A percentile compares a stretch with the other conserved stretches of the same genome.
phyloP scores from a whole-genome alignment of 306 rosid genomes.

The Cucumis melo region DNA sequence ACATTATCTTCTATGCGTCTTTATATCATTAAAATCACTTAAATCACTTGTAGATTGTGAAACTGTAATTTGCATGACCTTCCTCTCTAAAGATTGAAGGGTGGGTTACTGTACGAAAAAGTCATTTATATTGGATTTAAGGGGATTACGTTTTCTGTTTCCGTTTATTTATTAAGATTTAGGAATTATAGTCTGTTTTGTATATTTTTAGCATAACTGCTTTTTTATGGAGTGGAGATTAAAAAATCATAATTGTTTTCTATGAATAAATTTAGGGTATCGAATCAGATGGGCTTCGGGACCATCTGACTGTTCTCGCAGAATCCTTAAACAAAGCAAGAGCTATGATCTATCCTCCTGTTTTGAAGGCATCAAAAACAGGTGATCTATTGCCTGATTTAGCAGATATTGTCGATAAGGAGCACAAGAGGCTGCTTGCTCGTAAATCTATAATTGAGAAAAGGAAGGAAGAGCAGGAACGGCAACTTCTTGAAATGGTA shows the following conservation, averaged over 20 bases:
- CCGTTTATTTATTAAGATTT: neutral
- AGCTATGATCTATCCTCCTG: slow-evolving; percentile 58
- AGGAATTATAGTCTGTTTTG: neutral
- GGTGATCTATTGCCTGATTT: slow-evolving; percentile 50
- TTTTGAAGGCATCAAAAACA: slow-evolving; percentile 36
- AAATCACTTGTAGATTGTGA: neutral
- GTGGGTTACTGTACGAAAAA: no score
- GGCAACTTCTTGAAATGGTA: slow-evolving; percentile 89
- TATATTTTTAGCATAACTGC: neutral
- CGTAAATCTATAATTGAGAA: slow-evolving; percentile 87
- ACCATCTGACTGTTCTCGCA: slow-evolving; percentile 62
- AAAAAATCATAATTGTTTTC: neutral
- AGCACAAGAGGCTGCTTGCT: slow-evolving; percentile 90
- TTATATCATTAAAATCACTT: neutral
- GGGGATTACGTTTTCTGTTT: neutral
- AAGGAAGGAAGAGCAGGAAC: slow-evolving; percentile 92
- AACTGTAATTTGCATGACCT: no score
- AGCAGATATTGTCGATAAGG: slow-evolving; percentile 70
- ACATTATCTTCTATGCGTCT: neutral
- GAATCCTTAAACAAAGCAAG: slow-evolving; percentile 65
- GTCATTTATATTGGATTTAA: neutral
- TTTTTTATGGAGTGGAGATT: no score
- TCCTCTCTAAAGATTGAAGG: no score
- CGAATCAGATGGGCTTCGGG: slow-evolving; percentile 68
- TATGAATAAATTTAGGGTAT: slow-evolving; percentile 34